A percentile compares a stretch with the other conserved stretches of the same genome.
These are phyloP conservation scores for Colletotrichum lindemuthianum DNA, from an alignment of 2,329 filamentous ascomycete genomes.

Conservation along the genomic window DNA sequence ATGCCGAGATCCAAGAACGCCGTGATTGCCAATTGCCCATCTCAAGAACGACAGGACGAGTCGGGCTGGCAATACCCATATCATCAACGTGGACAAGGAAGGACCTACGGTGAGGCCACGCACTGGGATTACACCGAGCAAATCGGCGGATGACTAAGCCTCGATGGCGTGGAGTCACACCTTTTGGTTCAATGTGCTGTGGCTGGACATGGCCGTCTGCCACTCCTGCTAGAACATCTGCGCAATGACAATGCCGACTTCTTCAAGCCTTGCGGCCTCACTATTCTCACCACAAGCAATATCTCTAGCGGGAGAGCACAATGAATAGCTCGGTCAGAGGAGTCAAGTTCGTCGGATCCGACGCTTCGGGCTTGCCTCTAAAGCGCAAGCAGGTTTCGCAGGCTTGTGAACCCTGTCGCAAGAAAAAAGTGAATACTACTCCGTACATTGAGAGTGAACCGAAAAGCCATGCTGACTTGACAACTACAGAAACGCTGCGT, in stretches of 20 bases:
- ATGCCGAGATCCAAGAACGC: no score
- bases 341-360: conserved; percentile 68
- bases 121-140: conserved; percentile 13
- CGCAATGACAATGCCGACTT: conserved; percentile 25
- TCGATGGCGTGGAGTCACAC: conserved; percentile 22
- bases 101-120: no score
- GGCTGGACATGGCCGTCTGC: not conserved
- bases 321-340: conserved; percentile 38
- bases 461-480: conserved; percentile 8
- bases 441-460: not conserved
- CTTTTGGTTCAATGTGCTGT: not conserved
- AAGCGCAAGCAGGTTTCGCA: conserved; percentile 70
- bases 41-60: no score
- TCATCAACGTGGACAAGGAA: no score
- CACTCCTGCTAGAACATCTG: not conserved
- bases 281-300: not conserved
- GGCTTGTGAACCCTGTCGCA: conserved; percentile 65
- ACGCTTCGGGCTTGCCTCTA: conserved; percentile 62
- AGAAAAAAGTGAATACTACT: conserved; percentile 58
- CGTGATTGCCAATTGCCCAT: no score
- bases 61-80: no score
- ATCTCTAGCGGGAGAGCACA: conserved; percentile 5
- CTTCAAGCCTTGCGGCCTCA: not conserved
- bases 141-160: conserved; percentile 24
- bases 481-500: conserved; percentile 54